Percentiles rank a stretch among this genome's conserved stretches.
Conservation (phyloP, 2,329 filamentous ascomycete genomes). For the Ophiostoma triangulosporum region DNA sequence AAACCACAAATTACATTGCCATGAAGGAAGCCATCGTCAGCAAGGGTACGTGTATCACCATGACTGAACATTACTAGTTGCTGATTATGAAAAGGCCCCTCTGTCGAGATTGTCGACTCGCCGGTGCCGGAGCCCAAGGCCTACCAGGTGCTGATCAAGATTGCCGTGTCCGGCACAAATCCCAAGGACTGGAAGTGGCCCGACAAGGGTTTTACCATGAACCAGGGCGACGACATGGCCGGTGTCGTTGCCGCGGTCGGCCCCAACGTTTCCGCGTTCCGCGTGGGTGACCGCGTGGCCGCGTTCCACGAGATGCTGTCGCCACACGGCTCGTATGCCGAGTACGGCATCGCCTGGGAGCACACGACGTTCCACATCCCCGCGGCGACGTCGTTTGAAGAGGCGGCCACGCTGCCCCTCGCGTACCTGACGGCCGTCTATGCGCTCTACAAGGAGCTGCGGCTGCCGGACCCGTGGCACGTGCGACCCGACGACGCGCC, state of each 20-base stretch:
- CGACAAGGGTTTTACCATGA: constrained; percentile 15
- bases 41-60: constrained; percentile 1
- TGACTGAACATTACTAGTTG: background rate
- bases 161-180: constrained; percentile 27
- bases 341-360: constrained; percentile 28
- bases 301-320: constrained; percentile 33
- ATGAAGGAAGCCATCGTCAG: constrained; percentile 12
- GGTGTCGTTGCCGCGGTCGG: constrained; percentile 42
- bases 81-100: constrained; percentile 15
- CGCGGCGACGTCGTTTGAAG: constrained; percentile 22
- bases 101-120: constrained; percentile 26
- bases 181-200: constrained; percentile 34
- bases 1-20: background rate
- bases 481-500: constrained; percentile 15
- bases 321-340: constrained; percentile 25
- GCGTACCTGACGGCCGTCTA: constrained; percentile 30
- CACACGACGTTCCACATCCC: constrained; percentile 31
- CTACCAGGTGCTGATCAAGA: constrained; percentile 14
- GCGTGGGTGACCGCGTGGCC: constrained; percentile 41
- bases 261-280: constrained; percentile 41
- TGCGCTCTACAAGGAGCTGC: constrained; percentile 23
- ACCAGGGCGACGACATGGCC: constrained; percentile 42
- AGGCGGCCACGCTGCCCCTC: constrained; percentile 30
- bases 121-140: constrained; percentile 25
- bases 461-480: constrained; percentile 29